Evolutionary conservation across 2,329 filamentous ascomycete genomes (phyloP).

Genomic region (Alternaria arbusti): DNA sequence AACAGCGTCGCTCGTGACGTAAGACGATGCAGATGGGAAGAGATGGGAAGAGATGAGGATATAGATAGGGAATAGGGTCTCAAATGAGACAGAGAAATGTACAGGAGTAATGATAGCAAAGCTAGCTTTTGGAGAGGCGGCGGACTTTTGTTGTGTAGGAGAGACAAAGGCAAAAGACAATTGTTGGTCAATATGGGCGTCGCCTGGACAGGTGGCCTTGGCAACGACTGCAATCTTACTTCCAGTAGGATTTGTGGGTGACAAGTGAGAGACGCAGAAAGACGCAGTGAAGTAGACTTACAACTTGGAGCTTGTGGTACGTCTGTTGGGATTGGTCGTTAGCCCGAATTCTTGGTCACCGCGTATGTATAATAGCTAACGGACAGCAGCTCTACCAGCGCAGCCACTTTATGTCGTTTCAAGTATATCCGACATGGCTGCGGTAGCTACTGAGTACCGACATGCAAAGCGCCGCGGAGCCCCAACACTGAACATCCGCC

Average conservation of each 20-base stretch:
- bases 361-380: slow-evolving; percentile 11
- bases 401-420: not conserved
- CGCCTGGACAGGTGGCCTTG: slow-evolving; percentile 11
- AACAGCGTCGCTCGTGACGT: slow-evolving; percentile 19
- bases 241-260: slow-evolving; percentile 6
- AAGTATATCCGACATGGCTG: not conserved
- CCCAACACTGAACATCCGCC: slow-evolving; percentile 5
- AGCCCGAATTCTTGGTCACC: slow-evolving; percentile 35
- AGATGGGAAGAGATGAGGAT: slow-evolving; percentile 19
- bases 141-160: slow-evolving; percentile 8
- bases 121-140: slow-evolving; percentile 6
- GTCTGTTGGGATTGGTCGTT: slow-evolving; percentile 55
- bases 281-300: slow-evolving; percentile 57
- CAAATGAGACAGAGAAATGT: slow-evolving; percentile 22
- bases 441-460: not conserved
- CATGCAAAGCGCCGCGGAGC: slow-evolving; percentile 1
- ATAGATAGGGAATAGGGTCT: slow-evolving; percentile 13
- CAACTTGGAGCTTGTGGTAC: slow-evolving; percentile 77
- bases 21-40: slow-evolving; percentile 18
- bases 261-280: slow-evolving; percentile 15
- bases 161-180: slow-evolving; percentile 9
- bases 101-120: slow-evolving; percentile 26
- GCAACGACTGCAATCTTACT: slow-evolving; percentile 20
- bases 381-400: not conserved
- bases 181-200: slow-evolving; percentile 9